Evolutionary conservation across 352 stramenopile genomes (phyloP), one percentile per base, ranked within the genome.

Genomic region (Phytophthora litchii): DNA sequence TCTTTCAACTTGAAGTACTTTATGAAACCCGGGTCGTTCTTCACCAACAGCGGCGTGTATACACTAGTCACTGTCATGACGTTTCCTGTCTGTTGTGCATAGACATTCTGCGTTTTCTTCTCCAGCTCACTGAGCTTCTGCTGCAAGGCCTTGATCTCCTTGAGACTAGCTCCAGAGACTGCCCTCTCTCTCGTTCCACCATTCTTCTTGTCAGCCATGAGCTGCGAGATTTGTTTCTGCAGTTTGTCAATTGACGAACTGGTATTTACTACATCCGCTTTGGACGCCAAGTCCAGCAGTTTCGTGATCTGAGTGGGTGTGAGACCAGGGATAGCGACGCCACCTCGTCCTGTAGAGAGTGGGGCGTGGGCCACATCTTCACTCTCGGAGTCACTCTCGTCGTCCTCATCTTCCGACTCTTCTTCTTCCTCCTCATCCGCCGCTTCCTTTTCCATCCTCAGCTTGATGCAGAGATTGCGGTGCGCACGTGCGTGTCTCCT

Each of bases 1-100:
- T 76, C 65, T 49, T 92, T 88, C 5, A 95, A 57, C 58, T 92
- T 92, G 62, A 95, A 95, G 57, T 94, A 95, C 32, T 88, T 92
- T 10, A 68, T 66, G 34, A 91, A 88, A 13, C 54, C 73, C 7
- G 83, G 78, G 56, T 94, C 83, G 38, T 92, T 77, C 42, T 83
- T 86, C 14, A 93, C 80, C 2, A 91, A 47, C 23, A 91, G 50
- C 10, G 83, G 71, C 14, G 69, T 80, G 51, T 93, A 91, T 0
- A 87, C 50, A 23, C 35, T 56, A 7, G 52, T 29, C 11, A 70
- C 31, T 2, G 56, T 44, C 38, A 60, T 57, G 32, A 64, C 44
- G 17, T 19, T 29, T 40, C 45, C 46, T 4, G 20, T 45, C 16
- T 72, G 59, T 11, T 67, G 60, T 3, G 71, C 65, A 21, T 72